Conservation (phyloP, 352 stramenopile species). For the Aphanomyces invadans region DNA sequence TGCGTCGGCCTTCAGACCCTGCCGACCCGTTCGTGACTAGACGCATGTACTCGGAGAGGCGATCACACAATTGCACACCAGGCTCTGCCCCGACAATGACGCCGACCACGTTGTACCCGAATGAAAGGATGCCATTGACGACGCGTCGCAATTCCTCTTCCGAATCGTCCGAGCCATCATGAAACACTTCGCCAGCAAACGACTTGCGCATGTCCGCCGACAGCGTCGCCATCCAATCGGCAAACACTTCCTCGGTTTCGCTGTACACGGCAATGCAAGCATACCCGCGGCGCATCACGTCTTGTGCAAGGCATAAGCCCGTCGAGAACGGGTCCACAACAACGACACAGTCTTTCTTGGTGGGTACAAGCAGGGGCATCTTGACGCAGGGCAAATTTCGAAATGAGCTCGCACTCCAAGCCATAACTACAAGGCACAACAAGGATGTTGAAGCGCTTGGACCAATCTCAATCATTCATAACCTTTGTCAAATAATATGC, state of each 20-base stretch:
- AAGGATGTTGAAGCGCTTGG: not conserved
- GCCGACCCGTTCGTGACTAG: constrained; percentile 44
- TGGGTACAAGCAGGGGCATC: constrained; percentile 25
- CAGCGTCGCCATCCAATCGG: constrained; percentile 16
- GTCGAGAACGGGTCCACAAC: constrained; percentile 80
- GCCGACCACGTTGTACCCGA: constrained; percentile 31
- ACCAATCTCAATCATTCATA: not conserved
- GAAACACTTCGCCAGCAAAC: constrained; percentile 20
- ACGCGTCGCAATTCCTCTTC: constrained; percentile 15
- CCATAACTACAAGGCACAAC: not conserved
- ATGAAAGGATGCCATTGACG: not conserved
- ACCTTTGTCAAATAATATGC: not conserved
- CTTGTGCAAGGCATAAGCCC: constrained; percentile 62
- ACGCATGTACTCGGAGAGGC: constrained; percentile 45
- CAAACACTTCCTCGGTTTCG: constrained; percentile 15
- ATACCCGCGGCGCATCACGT: constrained; percentile 53
- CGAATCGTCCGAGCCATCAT: constrained; percentile 4
- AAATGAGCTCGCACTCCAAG: constrained; percentile 29
- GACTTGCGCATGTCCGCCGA: not conserved
- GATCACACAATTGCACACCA: constrained; percentile 58
- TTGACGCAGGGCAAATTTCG: constrained; percentile 27
- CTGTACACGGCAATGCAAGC: constrained; percentile 27
- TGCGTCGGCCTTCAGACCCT: constrained; percentile 34
- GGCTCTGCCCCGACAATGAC: constrained; percentile 66
- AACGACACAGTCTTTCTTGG: constrained; percentile 37